Percentiles rank a stretch among this genome's conserved stretches.
phyloP scores from a whole-genome alignment of 495 filamentous ascomycete species.

The Xylaria venustula region DNA sequence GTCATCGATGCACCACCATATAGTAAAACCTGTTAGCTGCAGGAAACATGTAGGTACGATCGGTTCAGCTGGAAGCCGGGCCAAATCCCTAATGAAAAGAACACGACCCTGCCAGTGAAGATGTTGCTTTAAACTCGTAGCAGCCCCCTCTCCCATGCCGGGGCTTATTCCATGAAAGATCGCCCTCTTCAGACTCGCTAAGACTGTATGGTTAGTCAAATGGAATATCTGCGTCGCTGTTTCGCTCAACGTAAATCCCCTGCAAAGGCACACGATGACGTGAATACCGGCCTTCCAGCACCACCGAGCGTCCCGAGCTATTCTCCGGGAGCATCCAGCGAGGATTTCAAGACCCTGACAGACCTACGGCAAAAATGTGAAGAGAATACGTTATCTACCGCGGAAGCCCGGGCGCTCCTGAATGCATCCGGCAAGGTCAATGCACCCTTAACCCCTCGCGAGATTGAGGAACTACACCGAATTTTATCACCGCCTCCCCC shows the following conservation, averaged over 20 bases:
- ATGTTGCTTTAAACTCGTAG: conserved; percentile 1
- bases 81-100: neutral
- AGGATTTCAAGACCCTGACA: neutral
- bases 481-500: conserved; percentile 1
- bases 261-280: neutral
- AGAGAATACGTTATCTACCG: conserved; percentile 1
- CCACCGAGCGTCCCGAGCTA: neutral
- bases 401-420: conserved; percentile 10
- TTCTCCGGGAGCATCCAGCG: neutral
- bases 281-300: neutral
- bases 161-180: neutral
- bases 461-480: conserved; percentile 13
- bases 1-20: too few species aligned
- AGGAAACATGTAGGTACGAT: neutral
- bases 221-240: conserved; percentile 1
- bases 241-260: neutral
- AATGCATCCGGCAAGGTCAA: conserved; percentile 8
- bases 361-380: conserved; percentile 12
- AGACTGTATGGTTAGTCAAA: too few species aligned
- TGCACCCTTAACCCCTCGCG: conserved; percentile 7
- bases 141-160: neutral
- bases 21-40: conserved; percentile 12
- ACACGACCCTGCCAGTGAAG: neutral
- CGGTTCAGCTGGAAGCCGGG: conserved; percentile 5
- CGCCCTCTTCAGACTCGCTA: neutral